Conservation (phyloP, 1,284 basidiomycete genomes). For the Stygiomarasmius scandens region DNA sequence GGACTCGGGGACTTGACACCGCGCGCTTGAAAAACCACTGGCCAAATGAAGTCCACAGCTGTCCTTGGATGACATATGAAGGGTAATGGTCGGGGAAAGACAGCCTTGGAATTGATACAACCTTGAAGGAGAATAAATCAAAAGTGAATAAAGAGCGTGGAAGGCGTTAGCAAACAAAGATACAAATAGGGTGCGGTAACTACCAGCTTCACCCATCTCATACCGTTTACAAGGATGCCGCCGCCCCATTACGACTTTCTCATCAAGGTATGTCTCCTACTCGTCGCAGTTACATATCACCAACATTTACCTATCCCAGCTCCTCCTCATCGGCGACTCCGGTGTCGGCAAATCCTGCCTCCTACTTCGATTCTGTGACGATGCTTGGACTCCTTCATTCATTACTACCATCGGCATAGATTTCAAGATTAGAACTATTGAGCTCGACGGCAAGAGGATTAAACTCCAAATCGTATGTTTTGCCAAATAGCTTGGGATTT, state of each 20-base stretch:
- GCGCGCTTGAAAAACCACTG: too few species aligned
- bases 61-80: too few species aligned
- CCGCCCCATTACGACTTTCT: constrained; percentile 90
- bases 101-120: too few species aligned
- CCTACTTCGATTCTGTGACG: constrained; percentile 98
- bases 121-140: too few species aligned
- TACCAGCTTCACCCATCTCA: neutral
- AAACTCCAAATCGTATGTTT: constrained; percentile 91
- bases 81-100: too few species aligned
- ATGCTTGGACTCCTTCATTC: constrained; percentile 99
- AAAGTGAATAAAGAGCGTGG: too few species aligned
- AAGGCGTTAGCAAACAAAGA: neutral
- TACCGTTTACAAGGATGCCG: constrained; percentile 53
- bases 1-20: too few species aligned
- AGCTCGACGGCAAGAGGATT: constrained; percentile 94
- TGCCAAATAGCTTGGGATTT: neutral
- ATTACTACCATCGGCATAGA: constrained; percentile 99
- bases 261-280: constrained; percentile 75
- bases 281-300: constrained; percentile 1
- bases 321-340: constrained; percentile 96
- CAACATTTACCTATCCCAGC: constrained; percentile 43
- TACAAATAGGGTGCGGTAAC: neutral
- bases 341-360: constrained; percentile 99
- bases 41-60: too few species aligned
- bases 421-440: constrained; percentile 97